A percentile compares a stretch with the other conserved stretches of the same genome.
These are phyloP conservation scores for Leccinum subrobustum DNA, from an alignment of 1,284 basidiomycete genomes.

Conservation along the genomic window DNA sequence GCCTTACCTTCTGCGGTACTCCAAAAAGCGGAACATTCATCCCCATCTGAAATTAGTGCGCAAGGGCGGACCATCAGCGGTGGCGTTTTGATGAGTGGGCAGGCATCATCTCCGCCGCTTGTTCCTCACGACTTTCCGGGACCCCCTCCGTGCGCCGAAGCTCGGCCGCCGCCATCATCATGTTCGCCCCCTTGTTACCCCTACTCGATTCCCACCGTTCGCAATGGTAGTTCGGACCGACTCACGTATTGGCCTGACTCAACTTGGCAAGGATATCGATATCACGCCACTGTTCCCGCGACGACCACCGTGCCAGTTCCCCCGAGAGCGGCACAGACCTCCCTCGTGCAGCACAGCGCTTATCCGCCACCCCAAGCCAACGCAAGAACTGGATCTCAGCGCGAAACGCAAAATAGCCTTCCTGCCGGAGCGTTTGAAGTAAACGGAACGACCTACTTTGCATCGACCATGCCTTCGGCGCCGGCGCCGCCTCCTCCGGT, in stretches of 20 bases:
- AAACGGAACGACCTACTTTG: constrained; percentile 38
- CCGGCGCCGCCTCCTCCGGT: constrained; percentile 4
- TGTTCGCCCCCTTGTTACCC: constrained; percentile 24
- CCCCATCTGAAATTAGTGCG: constrained; percentile 5
- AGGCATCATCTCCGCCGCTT: constrained; percentile 19
- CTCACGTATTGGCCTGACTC: constrained; percentile 18
- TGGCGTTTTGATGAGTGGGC: constrained; percentile 24
- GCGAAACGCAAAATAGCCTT: constrained; percentile 7
- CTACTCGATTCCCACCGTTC: background rate
- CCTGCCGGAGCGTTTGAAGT: constrained; percentile 27
- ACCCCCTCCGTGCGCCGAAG: constrained; percentile 38
- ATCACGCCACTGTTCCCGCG: constrained; percentile 28
- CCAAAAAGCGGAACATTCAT: constrained; percentile 2
- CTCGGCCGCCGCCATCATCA: constrained; percentile 29
- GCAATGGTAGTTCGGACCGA: constrained; percentile 11
- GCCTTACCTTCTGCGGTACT: constrained; percentile 6
- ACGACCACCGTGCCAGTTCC: constrained; percentile 4
- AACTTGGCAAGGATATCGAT: constrained; percentile 25
- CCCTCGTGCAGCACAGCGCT: constrained; percentile 2
- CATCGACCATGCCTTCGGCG: constrained; percentile 2
- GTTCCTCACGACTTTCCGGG: background rate
- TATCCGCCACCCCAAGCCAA: constrained; percentile 1
- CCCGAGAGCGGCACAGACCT: background rate
- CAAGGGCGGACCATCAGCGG: constrained; percentile 23
- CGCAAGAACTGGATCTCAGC: background rate